Evolutionary conservation across 2,329 filamentous ascomycete genomes (phyloP), one percentile per base, ranked within the genome.

Genomic region (Chaetomiaceae sp.): DNA sequence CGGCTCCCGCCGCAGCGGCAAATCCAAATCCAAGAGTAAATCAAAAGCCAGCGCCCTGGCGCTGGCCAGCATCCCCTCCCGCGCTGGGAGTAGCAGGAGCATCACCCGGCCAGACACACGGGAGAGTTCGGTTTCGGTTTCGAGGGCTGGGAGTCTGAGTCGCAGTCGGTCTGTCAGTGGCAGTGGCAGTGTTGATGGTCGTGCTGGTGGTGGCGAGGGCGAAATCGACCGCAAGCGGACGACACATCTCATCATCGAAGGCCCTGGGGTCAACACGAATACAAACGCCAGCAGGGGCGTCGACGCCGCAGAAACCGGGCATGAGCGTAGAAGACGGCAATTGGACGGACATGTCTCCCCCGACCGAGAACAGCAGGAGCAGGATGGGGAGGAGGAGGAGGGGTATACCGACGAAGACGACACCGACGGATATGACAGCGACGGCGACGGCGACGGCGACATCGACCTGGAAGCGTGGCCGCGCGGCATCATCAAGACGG

Each of bases 401-500:
- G 27, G 8, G 4, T 19, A 21, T 23, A n/a, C 8, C 9, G 38
- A 27, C 6, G 34, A 37, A 3, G 46, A 53, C 8, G 49, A 51
- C 13, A n/a, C n/a, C n/a, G 13, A 35, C 3, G 19, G 27, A 4
- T 14, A 34, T 12, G 39, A 47, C 16, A 42, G 27, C 23, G 20
- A 25, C 13, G 30, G 31, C 8, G 38, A 25, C 25, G 46, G 43
- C n/a, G 51, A 37, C 33, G 55, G 60, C 10, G 54, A 44, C 5
- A 55, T 55, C n/a, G 53, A 54, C 31, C 34, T 58, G 9, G 61
- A 60, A 17, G 57, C 57, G 12, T 68, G 65, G 66, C 63, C 67
- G 0, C 55, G 62, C 17, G 65, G 66, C 16, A 70, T 70, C 51
- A 68, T 69, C 56, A 70, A 70, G 60, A 68, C 67, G 2, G 67